Evolutionary conservation across 129 eudicot genomes (phyloP).

Genomic region (Arctium lappa): DNA sequence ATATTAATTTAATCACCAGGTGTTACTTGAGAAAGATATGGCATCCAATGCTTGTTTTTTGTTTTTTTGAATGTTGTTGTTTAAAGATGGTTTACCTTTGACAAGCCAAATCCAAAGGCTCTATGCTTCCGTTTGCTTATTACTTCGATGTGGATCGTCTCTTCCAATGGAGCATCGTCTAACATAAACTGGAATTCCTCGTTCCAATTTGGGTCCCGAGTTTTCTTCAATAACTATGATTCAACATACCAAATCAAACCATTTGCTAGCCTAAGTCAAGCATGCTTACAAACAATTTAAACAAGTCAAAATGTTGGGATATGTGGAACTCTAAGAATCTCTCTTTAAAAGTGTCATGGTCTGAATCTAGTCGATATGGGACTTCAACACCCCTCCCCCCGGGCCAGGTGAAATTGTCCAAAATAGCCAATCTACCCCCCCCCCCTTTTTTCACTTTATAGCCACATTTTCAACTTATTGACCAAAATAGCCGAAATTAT

Average conservation of each 20-base stretch:
- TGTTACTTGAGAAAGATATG: background rate
- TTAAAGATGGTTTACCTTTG: conserved; percentile 38
- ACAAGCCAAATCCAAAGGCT: conserved; percentile 30
- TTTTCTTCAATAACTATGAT: conserved; percentile 45
- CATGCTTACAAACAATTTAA: background rate
- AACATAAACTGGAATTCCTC: conserved; percentile 62
- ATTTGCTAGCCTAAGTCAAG: background rate
- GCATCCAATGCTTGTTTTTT: background rate
- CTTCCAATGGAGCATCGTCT: conserved; percentile 60
- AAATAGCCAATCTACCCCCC: too few relatives aligned
- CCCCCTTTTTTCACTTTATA: too few relatives aligned
- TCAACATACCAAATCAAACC: conserved; percentile 1
- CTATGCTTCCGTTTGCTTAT: conserved; percentile 39
- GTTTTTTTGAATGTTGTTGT: background rate
- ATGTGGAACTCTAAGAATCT: too few relatives aligned
- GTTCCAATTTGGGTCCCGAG: conserved; percentile 59
- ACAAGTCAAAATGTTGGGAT: too few relatives aligned
- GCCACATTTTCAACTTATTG: too few relatives aligned
- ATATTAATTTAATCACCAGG: background rate
- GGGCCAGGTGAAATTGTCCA: too few relatives aligned
- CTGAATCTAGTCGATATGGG: too few relatives aligned
- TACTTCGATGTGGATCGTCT: conserved; percentile 50
- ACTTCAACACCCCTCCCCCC: too few relatives aligned
- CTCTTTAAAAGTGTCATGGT: too few relatives aligned
- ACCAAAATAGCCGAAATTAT: too few relatives aligned